phyloP scores from a whole-genome alignment of 129 eudicot species.

The Artemisia argyi region DNA sequence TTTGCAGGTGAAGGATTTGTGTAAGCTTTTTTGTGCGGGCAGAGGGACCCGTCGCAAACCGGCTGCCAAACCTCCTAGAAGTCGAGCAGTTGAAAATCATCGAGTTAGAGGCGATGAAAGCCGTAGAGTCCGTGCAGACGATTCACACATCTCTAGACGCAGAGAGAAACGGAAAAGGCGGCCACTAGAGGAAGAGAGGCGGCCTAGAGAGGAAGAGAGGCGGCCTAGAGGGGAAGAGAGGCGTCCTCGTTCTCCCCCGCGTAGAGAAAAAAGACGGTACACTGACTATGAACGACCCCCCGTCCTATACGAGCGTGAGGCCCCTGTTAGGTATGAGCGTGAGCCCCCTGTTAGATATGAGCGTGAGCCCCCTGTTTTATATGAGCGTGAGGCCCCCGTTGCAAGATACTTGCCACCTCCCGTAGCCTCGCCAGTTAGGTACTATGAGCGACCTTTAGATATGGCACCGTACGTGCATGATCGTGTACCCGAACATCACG shows the following conservation, averaged over 20 bases:
- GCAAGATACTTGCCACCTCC: slow-evolving; percentile 28
- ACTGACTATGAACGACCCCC: slow-evolving; percentile 30
- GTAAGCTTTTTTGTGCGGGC: slow-evolving; percentile 57
- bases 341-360: slow-evolving; percentile 23
- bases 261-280: slow-evolving; percentile 31
- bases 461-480: slow-evolving; percentile 36
- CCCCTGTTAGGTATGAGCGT: slow-evolving; percentile 22
- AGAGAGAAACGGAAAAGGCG: slow-evolving; percentile 32
- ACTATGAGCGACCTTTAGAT: slow-evolving; percentile 52
- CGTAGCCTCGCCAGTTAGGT: slow-evolving; percentile 32
- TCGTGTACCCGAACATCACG: slow-evolving; percentile 31
- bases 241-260: slow-evolving; percentile 28
- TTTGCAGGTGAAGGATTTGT: slow-evolving; percentile 72
- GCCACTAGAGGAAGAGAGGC: slow-evolving; percentile 33
- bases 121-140: slow-evolving; percentile 30
- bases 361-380: slow-evolving; percentile 37
- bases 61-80: slow-evolving; percentile 15
- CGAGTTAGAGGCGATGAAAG: slow-evolving; percentile 1
- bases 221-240: slow-evolving; percentile 12
- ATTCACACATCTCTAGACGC: slow-evolving; percentile 16
- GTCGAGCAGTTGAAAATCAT: slow-evolving; percentile 12
- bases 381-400: slow-evolving; percentile 39
- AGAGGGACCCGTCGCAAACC: slow-evolving; percentile 35
- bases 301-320: slow-evolving; percentile 31
- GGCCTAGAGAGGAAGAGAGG: slow-evolving; percentile 8